These are phyloP conservation scores for Diutina scorzettiae DNA, from an alignment of 1,139 yeast genomes.

Conservation along the genomic window DNA sequence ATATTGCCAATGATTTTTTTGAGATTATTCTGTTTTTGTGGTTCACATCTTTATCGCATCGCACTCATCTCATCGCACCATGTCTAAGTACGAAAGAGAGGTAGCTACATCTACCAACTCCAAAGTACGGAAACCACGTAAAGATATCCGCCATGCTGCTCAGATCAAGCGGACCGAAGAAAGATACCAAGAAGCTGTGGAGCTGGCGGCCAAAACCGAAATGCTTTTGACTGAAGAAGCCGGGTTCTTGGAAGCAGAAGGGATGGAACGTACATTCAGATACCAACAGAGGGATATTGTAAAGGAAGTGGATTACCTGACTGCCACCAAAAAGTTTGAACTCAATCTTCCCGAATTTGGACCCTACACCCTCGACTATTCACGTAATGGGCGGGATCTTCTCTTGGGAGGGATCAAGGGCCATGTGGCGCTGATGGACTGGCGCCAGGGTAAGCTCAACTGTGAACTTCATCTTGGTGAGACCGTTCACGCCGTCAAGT, in stretches of 20 bases:
- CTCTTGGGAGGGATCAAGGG: conserved; percentile 86
- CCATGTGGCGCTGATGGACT: conserved; percentile 91
- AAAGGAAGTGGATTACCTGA: conserved; percentile 66
- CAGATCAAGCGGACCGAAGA: background rate
- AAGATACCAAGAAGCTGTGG: conserved; percentile 58
- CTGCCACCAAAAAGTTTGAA: conserved; percentile 66
- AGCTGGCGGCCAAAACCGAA: conserved; percentile 79
- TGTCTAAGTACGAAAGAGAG: conserved; percentile 5
- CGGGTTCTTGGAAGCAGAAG: conserved; percentile 86
- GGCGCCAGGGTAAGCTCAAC: conserved; percentile 77
- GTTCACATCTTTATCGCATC: background rate
- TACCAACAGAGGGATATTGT: conserved; percentile 73
- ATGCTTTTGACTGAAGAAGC: conserved; percentile 70
- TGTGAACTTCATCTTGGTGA: conserved; percentile 82
- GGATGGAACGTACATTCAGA: conserved; percentile 83
- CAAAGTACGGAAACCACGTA: conserved; percentile 4
- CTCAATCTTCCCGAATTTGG: conserved; percentile 70
- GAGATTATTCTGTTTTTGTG: too few species aligned
- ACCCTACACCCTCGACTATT: conserved; percentile 72
- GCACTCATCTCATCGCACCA: conserved; percentile 1
- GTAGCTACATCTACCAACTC: background rate
- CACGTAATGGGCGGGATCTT: conserved; percentile 78
- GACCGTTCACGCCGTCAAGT: conserved; percentile 82
- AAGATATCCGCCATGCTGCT: background rate
- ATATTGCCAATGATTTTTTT: too few species aligned